Conservation (phyloP, 305 asterid genomes). For the Euphrasia arctica region DNA sequence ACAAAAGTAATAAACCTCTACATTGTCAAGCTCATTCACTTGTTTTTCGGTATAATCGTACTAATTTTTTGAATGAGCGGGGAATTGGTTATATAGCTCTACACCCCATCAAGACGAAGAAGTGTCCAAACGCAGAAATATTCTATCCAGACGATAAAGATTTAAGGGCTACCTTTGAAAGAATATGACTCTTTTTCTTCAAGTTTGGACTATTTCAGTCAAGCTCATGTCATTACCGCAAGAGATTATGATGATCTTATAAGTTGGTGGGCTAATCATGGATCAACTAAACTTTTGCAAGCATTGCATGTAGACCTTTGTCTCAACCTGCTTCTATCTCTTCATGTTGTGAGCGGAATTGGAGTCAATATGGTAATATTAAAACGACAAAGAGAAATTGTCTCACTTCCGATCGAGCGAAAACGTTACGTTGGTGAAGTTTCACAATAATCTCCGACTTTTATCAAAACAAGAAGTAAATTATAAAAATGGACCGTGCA, state of each 20-base stretch:
- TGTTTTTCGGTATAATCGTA: neutral
- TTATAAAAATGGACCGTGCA: too few relatives aligned
- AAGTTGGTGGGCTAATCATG: too few relatives aligned
- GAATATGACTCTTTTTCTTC: neutral
- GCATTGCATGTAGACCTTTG: too few relatives aligned
- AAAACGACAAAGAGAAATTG: too few relatives aligned
- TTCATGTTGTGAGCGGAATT: neutral
- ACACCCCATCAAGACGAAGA: neutral
- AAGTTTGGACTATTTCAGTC: too few relatives aligned
- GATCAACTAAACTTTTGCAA: too few relatives aligned
- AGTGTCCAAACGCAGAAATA: neutral
- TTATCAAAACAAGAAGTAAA: neutral
- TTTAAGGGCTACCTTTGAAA: neutral
- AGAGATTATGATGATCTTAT: neutral
- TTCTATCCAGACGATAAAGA: neutral
- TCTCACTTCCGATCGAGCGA: too few relatives aligned
- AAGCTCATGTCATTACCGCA: neutral
- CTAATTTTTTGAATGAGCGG: neutral
- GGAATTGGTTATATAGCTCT: neutral
- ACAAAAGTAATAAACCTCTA: constrained; percentile 8
- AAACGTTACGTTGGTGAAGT: neutral
- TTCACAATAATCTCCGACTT: neutral
- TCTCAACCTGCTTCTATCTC: neutral
- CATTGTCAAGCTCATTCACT: neutral
- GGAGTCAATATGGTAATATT: too few relatives aligned